phyloP scores from a whole-genome alignment of 106 monocot species.

The Allium cepa region DNA sequence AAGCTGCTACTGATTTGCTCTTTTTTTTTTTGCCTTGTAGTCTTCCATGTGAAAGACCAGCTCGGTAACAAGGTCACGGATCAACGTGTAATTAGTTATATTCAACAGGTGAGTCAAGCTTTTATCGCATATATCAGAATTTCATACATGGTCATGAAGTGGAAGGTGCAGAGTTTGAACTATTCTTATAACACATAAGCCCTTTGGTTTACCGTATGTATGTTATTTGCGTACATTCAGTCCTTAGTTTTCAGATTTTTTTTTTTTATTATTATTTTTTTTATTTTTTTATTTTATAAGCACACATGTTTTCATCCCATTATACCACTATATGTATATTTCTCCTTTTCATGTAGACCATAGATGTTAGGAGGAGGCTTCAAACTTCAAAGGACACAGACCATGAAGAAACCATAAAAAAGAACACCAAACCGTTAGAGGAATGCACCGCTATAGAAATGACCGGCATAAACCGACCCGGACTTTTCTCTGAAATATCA shows the following conservation, averaged over 20 bases:
- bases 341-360: conserved; percentile 23
- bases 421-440: conserved; percentile 8
- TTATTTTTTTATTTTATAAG: conserved; percentile 2
- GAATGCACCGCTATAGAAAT: conserved; percentile 57
- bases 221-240: too few relatives aligned
- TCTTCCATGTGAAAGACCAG: conserved; percentile 69
- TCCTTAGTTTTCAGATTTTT: too few relatives aligned
- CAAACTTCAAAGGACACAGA: conserved; percentile 8
- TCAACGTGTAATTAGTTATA: conserved; percentile 25
- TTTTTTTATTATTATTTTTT: not conserved
- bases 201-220: too few relatives aligned
- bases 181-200: too few relatives aligned
- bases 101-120: conserved; percentile 36
- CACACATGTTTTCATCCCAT: not conserved
- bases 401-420: not conserved
- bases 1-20: not conserved
- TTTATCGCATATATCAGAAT: not conserved
- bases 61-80: conserved; percentile 41
- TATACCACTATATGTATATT: too few relatives aligned
- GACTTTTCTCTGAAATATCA: conserved; percentile 73
- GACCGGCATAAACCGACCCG: conserved; percentile 47
- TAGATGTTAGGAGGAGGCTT: conserved; percentile 23
- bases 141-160: too few relatives aligned
- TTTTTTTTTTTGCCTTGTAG: conserved; percentile 17
- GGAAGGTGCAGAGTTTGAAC: too few relatives aligned